Base-by-base conservation (phyloP, 345 rosid species). In the Hypericum androsaemum region DNA sequence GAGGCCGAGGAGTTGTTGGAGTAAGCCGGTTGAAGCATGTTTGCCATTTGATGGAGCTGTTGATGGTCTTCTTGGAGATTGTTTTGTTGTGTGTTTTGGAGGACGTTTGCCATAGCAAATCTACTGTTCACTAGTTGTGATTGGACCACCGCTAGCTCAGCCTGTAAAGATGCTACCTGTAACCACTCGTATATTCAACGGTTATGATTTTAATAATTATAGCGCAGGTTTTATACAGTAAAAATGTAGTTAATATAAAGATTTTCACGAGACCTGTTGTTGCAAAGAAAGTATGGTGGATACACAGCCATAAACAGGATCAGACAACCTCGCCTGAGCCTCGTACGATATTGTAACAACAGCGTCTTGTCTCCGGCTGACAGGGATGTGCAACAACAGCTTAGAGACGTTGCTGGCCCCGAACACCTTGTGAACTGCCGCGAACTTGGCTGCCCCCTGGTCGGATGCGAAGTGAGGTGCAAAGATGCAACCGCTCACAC, bases 371-470 rank as follows among this genome's bases (percentile, higher is more conserved):
- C 98, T 68, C 53, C 92, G 80, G 73, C 76, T 77, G 35, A 77
- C 59, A 10, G 98, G 96, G 13, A 90, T 87, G 69, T 84, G 98
- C 41, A 76, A 57, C 71, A 90, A 68, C 37, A 87, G 76, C 66
- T 90, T 90, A 4, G 96, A 90, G 16, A 84, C 96, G 12, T 90
- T 90, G 50, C 98, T 90, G 0, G 98, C 98, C 15, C 98, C 98
- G 39, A 90, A 90, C 2, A 90, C 90, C 73, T 87, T 90, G 72
- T 90, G 98, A 8, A 90, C 98, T 0, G 96, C 98, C 0, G 96
- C 98, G 40, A 90, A 90, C 78, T 84, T 71, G 43, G 98, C 98
- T 0, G 96, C 90, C 0, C 96, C 98, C 61, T 90, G 98, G 71
- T 90, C 98, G 0, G 96, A 71, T 12, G 92, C 80, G 7, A 90